These are phyloP conservation scores for Aspergillus affinis DNA, from an alignment of 495 filamentous ascomycete genomes.

Conservation along the genomic window DNA sequence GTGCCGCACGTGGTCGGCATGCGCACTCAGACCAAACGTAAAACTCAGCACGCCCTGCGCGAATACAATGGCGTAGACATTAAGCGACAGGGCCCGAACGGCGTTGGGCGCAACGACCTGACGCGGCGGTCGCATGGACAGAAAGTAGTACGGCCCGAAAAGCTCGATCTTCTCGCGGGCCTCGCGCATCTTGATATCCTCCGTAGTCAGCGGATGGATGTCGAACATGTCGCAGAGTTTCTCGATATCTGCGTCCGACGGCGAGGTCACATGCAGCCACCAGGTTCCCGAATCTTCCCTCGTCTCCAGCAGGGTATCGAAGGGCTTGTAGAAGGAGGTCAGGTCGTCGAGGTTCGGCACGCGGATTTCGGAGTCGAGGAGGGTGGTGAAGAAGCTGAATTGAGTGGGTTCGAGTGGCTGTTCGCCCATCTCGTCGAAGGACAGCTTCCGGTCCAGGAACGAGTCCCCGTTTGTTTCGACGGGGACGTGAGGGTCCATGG, in stretches of 20 bases:
- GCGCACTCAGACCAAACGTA: constrained; percentile 72
- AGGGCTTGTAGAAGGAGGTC: constrained; percentile 71
- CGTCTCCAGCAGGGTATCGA: constrained; percentile 74
- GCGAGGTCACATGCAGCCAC: constrained; percentile 88
- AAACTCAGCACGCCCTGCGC: constrained; percentile 85
- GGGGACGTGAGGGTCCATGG: background rate
- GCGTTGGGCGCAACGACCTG: constrained; percentile 66
- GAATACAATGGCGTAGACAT: constrained; percentile 90
- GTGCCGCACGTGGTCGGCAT: constrained; percentile 77
- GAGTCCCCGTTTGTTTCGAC: background rate
- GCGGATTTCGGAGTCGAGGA: constrained; percentile 76
- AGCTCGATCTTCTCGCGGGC: constrained; percentile 92
- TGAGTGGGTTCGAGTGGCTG: constrained; percentile 46
- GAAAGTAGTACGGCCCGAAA: constrained; percentile 89
- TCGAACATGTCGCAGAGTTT: constrained; percentile 78
- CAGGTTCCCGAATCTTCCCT: constrained; percentile 65
- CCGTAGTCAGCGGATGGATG: constrained; percentile 84
- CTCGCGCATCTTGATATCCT: constrained; percentile 90
- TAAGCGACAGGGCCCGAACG: constrained; percentile 70
- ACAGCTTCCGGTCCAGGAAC: constrained; percentile 5
- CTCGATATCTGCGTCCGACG: constrained; percentile 79
- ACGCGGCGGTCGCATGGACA: constrained; percentile 82
- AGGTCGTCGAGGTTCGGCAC: constrained; percentile 73
- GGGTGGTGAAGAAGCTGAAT: constrained; percentile 86
- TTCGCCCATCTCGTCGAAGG: background rate